Percentiles rank a stretch among this genome's conserved stretches.
phyloP scores from a whole-genome alignment of 2,329 filamentous ascomycete species.

The Knoxdaviesia capensis region DNA sequence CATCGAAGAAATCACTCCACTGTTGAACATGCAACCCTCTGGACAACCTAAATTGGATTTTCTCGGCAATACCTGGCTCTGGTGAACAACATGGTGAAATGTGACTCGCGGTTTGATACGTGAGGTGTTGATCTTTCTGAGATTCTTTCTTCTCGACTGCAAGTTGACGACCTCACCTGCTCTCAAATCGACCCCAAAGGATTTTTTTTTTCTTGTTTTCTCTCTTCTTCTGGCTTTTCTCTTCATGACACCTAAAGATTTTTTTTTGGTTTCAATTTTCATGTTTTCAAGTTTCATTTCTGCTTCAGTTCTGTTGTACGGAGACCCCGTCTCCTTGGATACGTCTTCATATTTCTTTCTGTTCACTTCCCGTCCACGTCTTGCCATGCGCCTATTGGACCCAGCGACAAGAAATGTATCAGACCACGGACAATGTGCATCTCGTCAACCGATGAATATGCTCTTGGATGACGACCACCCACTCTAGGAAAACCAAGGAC shows the following conservation, averaged over 20 bases:
- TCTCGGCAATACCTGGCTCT: too few relatives aligned
- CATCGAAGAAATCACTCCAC: too few relatives aligned
- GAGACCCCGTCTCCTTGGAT: constrained; percentile 1
- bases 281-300: constrained; percentile 11
- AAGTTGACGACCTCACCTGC: too few relatives aligned
- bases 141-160: too few relatives aligned
- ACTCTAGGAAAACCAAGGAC: too few relatives aligned
- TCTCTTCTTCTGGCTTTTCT: constrained; percentile 1
- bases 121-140: too few relatives aligned
- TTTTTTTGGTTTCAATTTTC: constrained; percentile 1
- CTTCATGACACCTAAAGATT: not conserved
- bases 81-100: too few relatives aligned
- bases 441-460: too few relatives aligned
- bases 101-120: too few relatives aligned
- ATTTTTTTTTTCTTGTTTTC: constrained; percentile 5
- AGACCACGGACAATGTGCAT: not conserved
- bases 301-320: constrained; percentile 13
- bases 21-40: too few relatives aligned
- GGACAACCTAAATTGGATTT: too few relatives aligned
- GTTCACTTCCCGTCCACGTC: not conserved
- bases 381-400: not conserved
- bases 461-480: too few relatives aligned
- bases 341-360: not conserved
- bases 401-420: not conserved
- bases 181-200: not conserved